Base-by-base conservation (phyloP, 495 filamentous ascomycete genomes). In the Penicillium alfredii region DNA sequence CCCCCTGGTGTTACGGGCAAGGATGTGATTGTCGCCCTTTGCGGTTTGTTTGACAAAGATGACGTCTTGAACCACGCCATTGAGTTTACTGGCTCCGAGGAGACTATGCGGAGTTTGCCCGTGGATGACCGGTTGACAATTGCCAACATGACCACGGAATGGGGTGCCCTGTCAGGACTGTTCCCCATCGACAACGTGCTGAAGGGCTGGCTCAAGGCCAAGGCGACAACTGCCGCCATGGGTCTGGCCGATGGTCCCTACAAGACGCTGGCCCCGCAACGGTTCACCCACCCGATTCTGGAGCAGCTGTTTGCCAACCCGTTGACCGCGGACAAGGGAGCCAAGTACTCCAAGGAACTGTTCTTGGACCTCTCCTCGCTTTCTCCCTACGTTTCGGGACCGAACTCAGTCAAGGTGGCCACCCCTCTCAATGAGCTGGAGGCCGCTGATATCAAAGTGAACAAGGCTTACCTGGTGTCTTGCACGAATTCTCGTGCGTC, bases 71-170 rank as follows among this genome's bases (percentile, higher is more conserved):
- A 97, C 60, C 88, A 95, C 62, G 81, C 81, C 7, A 82, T 97
- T 45, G 89, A 97, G 58, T 95, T 96, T 51, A 79, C 77, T 4
- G 90, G 88, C 0, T 77, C 81, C 0, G 77, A 83, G 45, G 71
- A 86, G 47, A 94, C 89, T 0, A 72, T 97, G 68, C 33, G 58
- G 10, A 90, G 77, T 51, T 59, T 96, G 18, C 64, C 78, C 0
- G 66, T 97, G 4, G 87, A 93, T 51, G 76, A 84, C 56, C 71
- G 89, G 8, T 58, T 96, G 15, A 78, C 87, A 0, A 94, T 97
- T 53, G 77, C 82, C 27, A 97, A 96, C 62, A 96, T 97, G 92
- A 85, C 88, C 0, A 93, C 84, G 1, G 92, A 98, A 57, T 97
- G 89, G 90, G 88, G 86, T 25, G 90, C 88, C 0, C 64, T 94